These are phyloP conservation scores for Larix sibirica DNA, from an alignment of 83 land plant genomes.

Conservation along the genomic window DNA sequence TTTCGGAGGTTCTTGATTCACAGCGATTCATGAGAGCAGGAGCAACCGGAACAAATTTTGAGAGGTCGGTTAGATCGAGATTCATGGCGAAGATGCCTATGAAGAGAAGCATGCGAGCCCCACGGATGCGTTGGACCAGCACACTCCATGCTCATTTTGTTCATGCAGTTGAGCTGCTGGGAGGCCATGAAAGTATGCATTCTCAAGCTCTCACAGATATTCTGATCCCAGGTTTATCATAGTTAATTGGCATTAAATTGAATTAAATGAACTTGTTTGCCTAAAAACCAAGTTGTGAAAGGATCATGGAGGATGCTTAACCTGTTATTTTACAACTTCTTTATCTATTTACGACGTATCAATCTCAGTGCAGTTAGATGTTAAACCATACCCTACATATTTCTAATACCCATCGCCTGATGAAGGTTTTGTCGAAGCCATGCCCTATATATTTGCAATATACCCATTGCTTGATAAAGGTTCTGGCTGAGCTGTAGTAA, in stretches of 20 bases:
- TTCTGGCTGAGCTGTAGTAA: too few species aligned
- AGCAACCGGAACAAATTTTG: constrained; percentile 3
- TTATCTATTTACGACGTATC: too few species aligned
- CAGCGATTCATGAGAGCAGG: constrained; percentile 18
- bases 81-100: constrained; percentile 25
- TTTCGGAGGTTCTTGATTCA: not conserved
- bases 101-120: constrained; percentile 53
- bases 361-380: too few species aligned
- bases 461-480: too few species aligned
- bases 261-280: too few species aligned
- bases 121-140: constrained; percentile 71
- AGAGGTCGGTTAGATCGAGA: constrained; percentile 23
- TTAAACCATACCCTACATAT: too few species aligned
- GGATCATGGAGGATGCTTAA: not conserved
- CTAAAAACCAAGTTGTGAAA: not conserved
- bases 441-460: too few species aligned
- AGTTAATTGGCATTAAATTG: too few species aligned
- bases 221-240: too few species aligned
- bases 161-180: constrained; percentile 63
- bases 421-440: too few species aligned
- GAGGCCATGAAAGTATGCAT: constrained; percentile 69
- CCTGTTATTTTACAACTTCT: not conserved
- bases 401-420: too few species aligned
- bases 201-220: not conserved
- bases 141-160: constrained; percentile 60